Evolutionary conservation across 2,329 filamentous ascomycete species (phyloP), one percentile per base, ranked within the genome.

Genomic region (Metarhizium robertsii): DNA sequence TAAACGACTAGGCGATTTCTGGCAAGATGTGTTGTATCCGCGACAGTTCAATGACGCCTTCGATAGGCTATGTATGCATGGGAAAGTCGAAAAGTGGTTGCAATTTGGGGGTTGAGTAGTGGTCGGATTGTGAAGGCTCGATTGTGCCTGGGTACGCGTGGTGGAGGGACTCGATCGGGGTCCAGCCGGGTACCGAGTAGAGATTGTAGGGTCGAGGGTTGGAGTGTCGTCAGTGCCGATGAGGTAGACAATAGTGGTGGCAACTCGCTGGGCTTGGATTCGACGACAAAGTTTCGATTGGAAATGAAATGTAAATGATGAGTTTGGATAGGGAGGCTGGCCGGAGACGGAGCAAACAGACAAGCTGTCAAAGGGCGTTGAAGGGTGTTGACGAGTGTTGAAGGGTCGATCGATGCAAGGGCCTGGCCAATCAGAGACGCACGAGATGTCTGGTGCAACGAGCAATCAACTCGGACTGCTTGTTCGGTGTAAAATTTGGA

Each of bases 21-120:
- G 30, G 40, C 20, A 11, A 11, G 53, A 38, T 18, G 8, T 20
- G 30, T 25, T 38, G 20, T 6, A 52, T 30, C 8, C 48, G 38
- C 40, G 53, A 55, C 40, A 40, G 32, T 52, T 52, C 20, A 36
- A 55, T 54, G 40, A 54, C 40, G 53, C 20, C 48, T 48, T 52
- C 30, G n/a, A 47, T 29, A 14, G 38, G 11, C 38, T 20, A 38
- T 30, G 32, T 16, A 38, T 38, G 30, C 42, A 55, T 55, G 14
- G 42, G 50, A 51, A 18, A 13, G 16, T 5, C 10, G 18, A 30
- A 14, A 52, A 43, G 8, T 25, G n/a, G 8, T 6, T 29, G 25
- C 16, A 4, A 29, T 6, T 11, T 8, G 20, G 8, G 16, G 11
- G 6, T 20, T 10, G 42, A 45, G n/a, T 45, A 6, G n/a, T 13